Evolutionary conservation across 1,139 yeast genomes (phyloP).

Genomic region (Groenewaldozyma sp.): DNA sequence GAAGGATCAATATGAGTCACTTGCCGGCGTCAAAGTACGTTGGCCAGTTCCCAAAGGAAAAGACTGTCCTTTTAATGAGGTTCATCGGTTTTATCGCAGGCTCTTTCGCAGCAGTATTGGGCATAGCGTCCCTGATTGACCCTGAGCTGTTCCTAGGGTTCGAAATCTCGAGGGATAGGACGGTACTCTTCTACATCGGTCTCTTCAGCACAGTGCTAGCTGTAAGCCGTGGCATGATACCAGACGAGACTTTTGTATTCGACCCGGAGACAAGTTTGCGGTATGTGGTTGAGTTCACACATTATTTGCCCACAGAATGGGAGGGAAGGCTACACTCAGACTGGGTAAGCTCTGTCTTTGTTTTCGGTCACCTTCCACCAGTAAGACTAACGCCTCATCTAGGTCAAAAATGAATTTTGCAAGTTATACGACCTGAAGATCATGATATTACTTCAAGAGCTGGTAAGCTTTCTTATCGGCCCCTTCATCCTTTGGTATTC

Average conservation of each 20-base stretch:
- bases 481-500: slow-evolving; percentile 86
- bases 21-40: slow-evolving; percentile 76
- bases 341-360: slow-evolving; percentile 7
- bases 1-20: slow-evolving; percentile 65
- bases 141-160: slow-evolving; percentile 87
- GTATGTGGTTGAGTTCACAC: slow-evolving; percentile 78
- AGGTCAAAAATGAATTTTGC: slow-evolving; percentile 76
- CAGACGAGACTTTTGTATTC: slow-evolving; percentile 57
- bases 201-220: slow-evolving; percentile 80
- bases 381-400: slow-evolving; percentile 16
- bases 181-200: slow-evolving; percentile 81
- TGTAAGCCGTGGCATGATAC: slow-evolving; percentile 51
- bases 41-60: slow-evolving; percentile 87
- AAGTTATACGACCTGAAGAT: slow-evolving; percentile 65
- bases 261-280: slow-evolving; percentile 83
- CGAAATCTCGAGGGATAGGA: slow-evolving; percentile 72
- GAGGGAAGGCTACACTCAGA: slow-evolving; percentile 75
- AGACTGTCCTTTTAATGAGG: slow-evolving; percentile 50
- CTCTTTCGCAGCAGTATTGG: slow-evolving; percentile 81
- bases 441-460: slow-evolving; percentile 63
- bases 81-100: slow-evolving; percentile 76
- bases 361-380: no score
- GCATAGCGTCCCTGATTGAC: slow-evolving; percentile 74
- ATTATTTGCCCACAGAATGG: slow-evolving; percentile 83
- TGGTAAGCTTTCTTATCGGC: slow-evolving; percentile 69